These are phyloP conservation scores for Phytophthora quininea DNA, from an alignment of 352 stramenopile species.

Conservation along the genomic window DNA sequence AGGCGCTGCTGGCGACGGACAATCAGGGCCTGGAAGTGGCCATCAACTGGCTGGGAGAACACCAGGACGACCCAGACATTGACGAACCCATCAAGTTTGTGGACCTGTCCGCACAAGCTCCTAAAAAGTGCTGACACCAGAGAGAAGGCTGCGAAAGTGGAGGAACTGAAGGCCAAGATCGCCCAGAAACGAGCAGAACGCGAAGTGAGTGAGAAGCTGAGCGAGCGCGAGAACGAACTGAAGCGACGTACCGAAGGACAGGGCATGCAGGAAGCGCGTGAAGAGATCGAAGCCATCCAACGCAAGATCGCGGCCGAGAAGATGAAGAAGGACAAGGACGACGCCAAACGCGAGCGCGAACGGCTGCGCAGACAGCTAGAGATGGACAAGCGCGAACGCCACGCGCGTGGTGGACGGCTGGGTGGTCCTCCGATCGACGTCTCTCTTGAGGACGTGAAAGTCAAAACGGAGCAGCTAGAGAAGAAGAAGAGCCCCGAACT, in stretches of 20 bases:
- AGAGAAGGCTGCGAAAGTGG: slow-evolving; percentile 91
- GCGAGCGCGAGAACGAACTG: slow-evolving; percentile 76
- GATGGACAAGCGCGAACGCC: slow-evolving; percentile 91
- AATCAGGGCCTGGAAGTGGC: slow-evolving; percentile 73
- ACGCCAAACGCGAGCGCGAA: slow-evolving; percentile 89
- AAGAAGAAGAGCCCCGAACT: slow-evolving; percentile 52
- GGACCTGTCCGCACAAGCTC: slow-evolving; percentile 52
- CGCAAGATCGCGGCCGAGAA: slow-evolving; percentile 80
- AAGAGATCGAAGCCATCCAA: slow-evolving; percentile 87
- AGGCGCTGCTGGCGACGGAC: slow-evolving; percentile 85
- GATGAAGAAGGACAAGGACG: slow-evolving; percentile 89
- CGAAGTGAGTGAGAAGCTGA: slow-evolving; percentile 77
- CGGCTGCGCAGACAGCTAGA: slow-evolving; percentile 89
- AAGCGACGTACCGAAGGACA: slow-evolving; percentile 78
- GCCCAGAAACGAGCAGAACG: slow-evolving; percentile 78
- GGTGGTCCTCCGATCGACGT: slow-evolving; percentile 71
- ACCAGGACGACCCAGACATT: slow-evolving; percentile 90
- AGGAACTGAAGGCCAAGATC: slow-evolving; percentile 82
- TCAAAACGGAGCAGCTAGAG: slow-evolving; percentile 23
- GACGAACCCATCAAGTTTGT: slow-evolving; percentile 90
- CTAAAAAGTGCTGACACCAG: slow-evolving; percentile 71
- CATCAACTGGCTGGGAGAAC: slow-evolving; percentile 89
- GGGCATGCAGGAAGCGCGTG: slow-evolving; percentile 72
- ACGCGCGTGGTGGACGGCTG: slow-evolving; percentile 82
- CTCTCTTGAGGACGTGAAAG: slow-evolving; percentile 34